A percentile compares a stretch with the other conserved stretches of the same genome.
These are phyloP conservation scores for Monarda citriodora DNA, from an alignment of 305 asterid genomes.

Conservation along the genomic window DNA sequence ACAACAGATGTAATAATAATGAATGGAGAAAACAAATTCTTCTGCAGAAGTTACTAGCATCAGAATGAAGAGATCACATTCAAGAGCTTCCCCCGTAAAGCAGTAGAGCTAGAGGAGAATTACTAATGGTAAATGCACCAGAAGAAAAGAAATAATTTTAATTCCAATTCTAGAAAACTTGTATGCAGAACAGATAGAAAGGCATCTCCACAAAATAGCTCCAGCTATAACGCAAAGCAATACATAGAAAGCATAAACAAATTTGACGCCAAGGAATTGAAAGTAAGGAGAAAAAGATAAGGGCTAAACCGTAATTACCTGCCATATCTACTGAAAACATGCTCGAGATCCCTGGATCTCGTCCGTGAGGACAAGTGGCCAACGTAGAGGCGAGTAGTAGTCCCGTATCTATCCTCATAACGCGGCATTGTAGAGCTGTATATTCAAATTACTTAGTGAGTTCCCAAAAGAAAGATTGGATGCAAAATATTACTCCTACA, in stretches of 20 bases:
- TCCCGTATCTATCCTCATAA: slow-evolving; percentile 76
- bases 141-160: background rate
- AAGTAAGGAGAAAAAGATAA: background rate
- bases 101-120: background rate
- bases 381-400: slow-evolving; percentile 87
- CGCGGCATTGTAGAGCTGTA: slow-evolving; percentile 76
- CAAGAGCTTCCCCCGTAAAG: background rate
- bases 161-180: background rate
- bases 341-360: slow-evolving; percentile 89
- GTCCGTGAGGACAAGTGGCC: slow-evolving; percentile 97
- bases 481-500: too few species aligned
- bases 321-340: slow-evolving; percentile 89
- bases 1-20: background rate
- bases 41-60: too few species aligned
- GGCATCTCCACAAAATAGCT: background rate
- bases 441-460: background rate
- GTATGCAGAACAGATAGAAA: background rate
- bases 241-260: background rate
- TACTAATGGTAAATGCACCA: too few species aligned
- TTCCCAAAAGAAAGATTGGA: background rate
- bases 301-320: slow-evolving; percentile 45
- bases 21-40: too few species aligned
- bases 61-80: too few species aligned
- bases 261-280: background rate
- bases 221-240: background rate